Evolutionary conservation across 495 filamentous ascomycete species (phyloP).

Genomic region (Penicillium pulvis): DNA sequence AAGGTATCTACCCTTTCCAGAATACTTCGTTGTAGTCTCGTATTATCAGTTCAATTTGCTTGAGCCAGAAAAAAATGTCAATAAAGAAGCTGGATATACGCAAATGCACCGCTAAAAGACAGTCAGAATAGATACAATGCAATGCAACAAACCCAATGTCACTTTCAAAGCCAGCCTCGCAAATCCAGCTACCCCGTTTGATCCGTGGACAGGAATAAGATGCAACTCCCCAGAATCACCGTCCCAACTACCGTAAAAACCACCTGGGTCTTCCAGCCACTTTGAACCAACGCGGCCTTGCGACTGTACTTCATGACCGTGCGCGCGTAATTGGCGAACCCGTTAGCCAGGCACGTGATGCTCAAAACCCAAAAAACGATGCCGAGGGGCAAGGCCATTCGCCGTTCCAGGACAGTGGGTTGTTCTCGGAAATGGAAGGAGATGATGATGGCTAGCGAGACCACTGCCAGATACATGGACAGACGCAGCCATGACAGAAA

Average conservation of each 20-base stretch:
- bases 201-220: conserved; percentile 63
- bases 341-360: conserved; percentile 70
- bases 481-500: conserved; percentile 96
- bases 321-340: conserved; percentile 83
- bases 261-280: conserved; percentile 87
- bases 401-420: conserved; percentile 68
- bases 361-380: conserved; percentile 85
- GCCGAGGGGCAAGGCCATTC: conserved; percentile 81
- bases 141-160: conserved; percentile 2
- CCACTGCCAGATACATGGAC: conserved; percentile 86
- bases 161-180: neutral
- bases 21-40: neutral
- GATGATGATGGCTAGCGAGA: conserved; percentile 84
- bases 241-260: conserved; percentile 75
- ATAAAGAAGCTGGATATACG: neutral
- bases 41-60: neutral
- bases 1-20: too few species aligned
- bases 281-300: conserved; percentile 83
- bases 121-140: conserved; percentile 8
- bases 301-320: conserved; percentile 84
- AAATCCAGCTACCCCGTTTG: neutral
- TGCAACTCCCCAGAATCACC: conserved; percentile 78
- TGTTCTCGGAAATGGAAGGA: conserved; percentile 85
- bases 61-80: neutral
- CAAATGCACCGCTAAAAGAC: neutral